phyloP scores from a whole-genome alignment of 176 grass and related monocot species.

The Aegilops sharonensis region DNA sequence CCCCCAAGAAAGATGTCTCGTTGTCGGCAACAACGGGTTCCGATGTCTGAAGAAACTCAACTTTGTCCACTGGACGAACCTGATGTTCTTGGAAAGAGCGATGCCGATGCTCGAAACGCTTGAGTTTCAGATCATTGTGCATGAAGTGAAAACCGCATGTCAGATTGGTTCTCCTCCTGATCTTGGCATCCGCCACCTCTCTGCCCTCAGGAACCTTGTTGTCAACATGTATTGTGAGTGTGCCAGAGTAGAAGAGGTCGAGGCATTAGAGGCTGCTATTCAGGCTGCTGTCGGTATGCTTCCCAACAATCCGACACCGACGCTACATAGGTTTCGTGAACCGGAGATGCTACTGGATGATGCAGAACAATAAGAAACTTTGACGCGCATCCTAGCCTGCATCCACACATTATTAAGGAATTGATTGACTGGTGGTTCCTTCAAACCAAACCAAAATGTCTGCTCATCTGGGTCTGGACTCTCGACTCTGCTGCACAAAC shows the following conservation, averaged over 20 bases:
- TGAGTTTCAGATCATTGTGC: conserved; percentile 27
- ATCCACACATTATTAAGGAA: not conserved
- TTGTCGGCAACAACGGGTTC: not conserved
- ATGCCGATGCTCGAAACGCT: conserved; percentile 35
- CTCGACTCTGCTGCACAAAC: not conserved
- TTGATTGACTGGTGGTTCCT: not conserved
- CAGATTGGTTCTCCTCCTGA: not conserved
- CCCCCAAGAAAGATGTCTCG: not conserved
- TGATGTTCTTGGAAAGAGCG: conserved; percentile 32
- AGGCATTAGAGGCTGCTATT: conserved; percentile 33
- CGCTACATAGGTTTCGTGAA: conserved; percentile 24
- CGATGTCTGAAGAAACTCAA: conserved; percentile 22
- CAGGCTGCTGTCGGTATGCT: not conserved
- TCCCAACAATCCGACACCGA: conserved; percentile 14
- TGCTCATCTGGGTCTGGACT: not conserved
- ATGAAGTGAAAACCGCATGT: not conserved
- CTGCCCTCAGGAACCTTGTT: not conserved
- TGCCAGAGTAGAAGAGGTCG: conserved; percentile 21
- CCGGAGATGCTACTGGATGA: conserved; percentile 13
- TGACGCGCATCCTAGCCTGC: not conserved
- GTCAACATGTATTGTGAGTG: conserved; percentile 21
- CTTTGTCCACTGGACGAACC: conserved; percentile 10
- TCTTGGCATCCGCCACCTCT: conserved; percentile 27
- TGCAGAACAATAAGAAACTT: not conserved
- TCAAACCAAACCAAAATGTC: not conserved